phyloP scores from a whole-genome alignment of 441 rosid species.

The Pelargonium myrrhifolium region DNA sequence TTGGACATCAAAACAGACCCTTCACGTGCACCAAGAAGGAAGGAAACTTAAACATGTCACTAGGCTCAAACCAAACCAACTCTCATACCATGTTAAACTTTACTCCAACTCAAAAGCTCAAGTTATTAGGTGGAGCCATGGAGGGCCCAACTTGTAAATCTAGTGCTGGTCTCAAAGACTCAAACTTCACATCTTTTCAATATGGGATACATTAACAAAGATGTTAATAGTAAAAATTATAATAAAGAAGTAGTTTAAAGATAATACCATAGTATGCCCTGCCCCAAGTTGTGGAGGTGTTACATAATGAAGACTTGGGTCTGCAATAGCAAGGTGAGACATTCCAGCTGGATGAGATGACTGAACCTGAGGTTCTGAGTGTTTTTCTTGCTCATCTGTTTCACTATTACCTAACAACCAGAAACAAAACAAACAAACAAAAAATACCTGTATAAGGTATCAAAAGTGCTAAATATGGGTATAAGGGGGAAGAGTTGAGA shows the following conservation, averaged over 20 bases:
- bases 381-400: slow-evolving; percentile 48
- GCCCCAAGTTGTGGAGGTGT: slow-evolving; percentile 40
- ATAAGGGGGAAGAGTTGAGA: neutral
- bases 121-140: too few relatives aligned
- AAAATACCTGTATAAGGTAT: neutral
- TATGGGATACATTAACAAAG: neutral
- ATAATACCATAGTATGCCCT: slow-evolving; percentile 45
- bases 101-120: too few relatives aligned
- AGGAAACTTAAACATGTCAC: too few relatives aligned
- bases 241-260: slow-evolving; percentile 6
- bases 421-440: slow-evolving; percentile 3
- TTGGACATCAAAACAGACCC: too few relatives aligned
- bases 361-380: slow-evolving; percentile 33
- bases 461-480: slow-evolving; percentile 1
- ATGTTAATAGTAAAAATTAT: neutral
- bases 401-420: slow-evolving; percentile 38
- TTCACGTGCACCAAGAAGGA: too few relatives aligned
- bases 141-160: too few relatives aligned
- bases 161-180: too few relatives aligned
- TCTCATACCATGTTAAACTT: too few relatives aligned
- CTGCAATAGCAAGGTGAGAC: slow-evolving; percentile 34
- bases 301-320: slow-evolving; percentile 38
- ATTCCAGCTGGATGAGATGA: slow-evolving; percentile 36
- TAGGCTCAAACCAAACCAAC: too few relatives aligned
- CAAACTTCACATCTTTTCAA: too few relatives aligned